phyloP scores from a whole-genome alignment of 2,329 filamentous ascomycete genomes.

The Trichophyton simii region DNA sequence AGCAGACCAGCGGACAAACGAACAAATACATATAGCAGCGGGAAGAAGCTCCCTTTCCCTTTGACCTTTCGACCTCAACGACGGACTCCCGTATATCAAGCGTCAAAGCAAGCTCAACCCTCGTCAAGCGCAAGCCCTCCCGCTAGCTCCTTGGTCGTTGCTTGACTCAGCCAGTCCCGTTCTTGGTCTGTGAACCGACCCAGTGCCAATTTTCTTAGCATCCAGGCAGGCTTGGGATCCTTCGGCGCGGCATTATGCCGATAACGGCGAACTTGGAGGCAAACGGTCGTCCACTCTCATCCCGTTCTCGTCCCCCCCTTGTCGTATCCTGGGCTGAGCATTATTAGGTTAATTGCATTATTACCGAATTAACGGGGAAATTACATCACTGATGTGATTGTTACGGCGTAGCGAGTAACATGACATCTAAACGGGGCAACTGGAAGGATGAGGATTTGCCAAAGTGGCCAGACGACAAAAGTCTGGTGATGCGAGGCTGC shows the following conservation, averaged over 20 bases:
- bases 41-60: too few species aligned
- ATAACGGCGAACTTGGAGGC: not conserved
- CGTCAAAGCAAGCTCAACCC: not conserved
- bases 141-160: not conserved
- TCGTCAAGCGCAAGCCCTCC: not conserved
- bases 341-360: not conserved
- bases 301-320: not conserved
- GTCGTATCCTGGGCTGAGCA: not conserved
- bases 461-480: not conserved
- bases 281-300: not conserved
- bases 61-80: too few species aligned
- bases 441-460: not conserved
- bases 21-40: too few species aligned
- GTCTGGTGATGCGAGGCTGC: not conserved
- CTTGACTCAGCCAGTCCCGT: not conserved
- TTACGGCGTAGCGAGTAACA: not conserved
- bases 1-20: too few species aligned
- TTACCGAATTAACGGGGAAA: not conserved
- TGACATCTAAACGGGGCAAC: not conserved
- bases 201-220: not conserved
- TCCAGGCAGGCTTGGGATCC: not conserved
- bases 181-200: not conserved
- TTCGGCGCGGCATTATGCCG: slow-evolving; percentile 1
- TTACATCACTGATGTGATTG: not conserved
- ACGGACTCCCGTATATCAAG: not conserved